Evolutionary conservation across 495 filamentous ascomycete species (phyloP).

Genomic region (Trichocladium antarcticum): DNA sequence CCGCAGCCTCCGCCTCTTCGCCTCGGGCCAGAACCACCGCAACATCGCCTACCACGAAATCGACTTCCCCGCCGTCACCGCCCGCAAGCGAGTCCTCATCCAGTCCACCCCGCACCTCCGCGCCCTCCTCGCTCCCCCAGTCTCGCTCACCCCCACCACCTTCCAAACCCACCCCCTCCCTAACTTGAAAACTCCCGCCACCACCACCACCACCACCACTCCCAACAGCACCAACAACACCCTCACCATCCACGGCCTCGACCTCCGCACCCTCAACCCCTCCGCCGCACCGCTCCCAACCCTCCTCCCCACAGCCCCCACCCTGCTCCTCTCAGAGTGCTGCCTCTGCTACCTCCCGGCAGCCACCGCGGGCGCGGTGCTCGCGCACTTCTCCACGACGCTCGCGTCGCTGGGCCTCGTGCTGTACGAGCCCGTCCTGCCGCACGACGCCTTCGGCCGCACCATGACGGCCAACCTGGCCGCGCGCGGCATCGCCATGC

Average conservation of each 20-base stretch:
- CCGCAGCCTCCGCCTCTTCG: conserved; percentile 61
- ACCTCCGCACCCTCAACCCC: conserved; percentile 54
- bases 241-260: conserved; percentile 72
- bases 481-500: conserved; percentile 69
- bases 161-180: conserved; percentile 43
- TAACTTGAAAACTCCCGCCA: conserved; percentile 48
- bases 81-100: conserved; percentile 43
- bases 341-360: conserved; percentile 79
- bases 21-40: conserved; percentile 15
- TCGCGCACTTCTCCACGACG: conserved; percentile 55
- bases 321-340: conserved; percentile 82
- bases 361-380: conserved; percentile 46
- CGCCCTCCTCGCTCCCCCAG: conserved; percentile 20
- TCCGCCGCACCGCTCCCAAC: conserved; percentile 15
- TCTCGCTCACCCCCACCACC: conserved; percentile 14
- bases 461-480: conserved; percentile 90
- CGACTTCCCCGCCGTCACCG: conserved; percentile 70
- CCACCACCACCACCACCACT: conserved; percentile 72
- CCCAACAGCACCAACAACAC: conserved; percentile 43
- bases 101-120: conserved; percentile 22
- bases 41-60: conserved; percentile 78
- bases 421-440: conserved; percentile 81
- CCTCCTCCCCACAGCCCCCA: conserved; percentile 48
- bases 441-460: conserved; percentile 71
- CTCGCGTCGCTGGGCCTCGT: conserved; percentile 48